These are phyloP conservation scores for Boletus rubescentipes DNA, from an alignment of 768 basidiomycete species.

Conservation along the genomic window DNA sequence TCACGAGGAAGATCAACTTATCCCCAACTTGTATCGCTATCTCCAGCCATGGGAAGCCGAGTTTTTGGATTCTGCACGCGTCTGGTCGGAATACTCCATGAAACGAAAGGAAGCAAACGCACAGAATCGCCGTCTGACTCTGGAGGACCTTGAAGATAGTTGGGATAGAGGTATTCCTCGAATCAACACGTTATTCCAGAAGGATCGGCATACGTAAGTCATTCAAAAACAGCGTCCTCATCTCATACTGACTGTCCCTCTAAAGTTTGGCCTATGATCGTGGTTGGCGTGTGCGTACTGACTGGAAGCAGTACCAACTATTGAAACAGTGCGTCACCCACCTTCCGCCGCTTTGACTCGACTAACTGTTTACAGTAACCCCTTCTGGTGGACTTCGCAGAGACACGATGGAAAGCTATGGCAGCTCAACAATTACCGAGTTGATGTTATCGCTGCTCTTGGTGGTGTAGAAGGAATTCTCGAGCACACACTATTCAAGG, in stretches of 20 bases:
- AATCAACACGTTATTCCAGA: slow-evolving; percentile 99
- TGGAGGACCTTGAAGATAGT: slow-evolving; percentile 97
- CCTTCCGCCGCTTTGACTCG: neutral
- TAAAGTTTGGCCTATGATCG: slow-evolving; percentile 91
- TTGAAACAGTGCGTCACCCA: slow-evolving; percentile 70
- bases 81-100: slow-evolving; percentile 99
- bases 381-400: slow-evolving; percentile 99
- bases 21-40: slow-evolving; percentile 96
- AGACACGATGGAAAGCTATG: slow-evolving; percentile 95
- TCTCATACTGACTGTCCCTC: neutral
- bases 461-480: slow-evolving; percentile 96
- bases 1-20: slow-evolving; percentile 91
- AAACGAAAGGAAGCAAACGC: slow-evolving; percentile 99
- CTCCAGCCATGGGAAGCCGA: slow-evolving; percentile 97
- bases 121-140: slow-evolving; percentile 92
- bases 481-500: slow-evolving; percentile 97
- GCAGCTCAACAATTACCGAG: slow-evolving; percentile 98
- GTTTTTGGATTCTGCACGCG: slow-evolving; percentile 96
- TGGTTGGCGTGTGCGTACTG: slow-evolving; percentile 96
- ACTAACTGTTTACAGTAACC: slow-evolving; percentile 59
- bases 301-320: slow-evolving; percentile 97
- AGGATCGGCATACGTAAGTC: slow-evolving; percentile 87
- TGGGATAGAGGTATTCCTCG: slow-evolving; percentile 99
- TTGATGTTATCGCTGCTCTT: slow-evolving; percentile 97
- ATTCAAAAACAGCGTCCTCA: neutral